Base-by-base conservation (phyloP, 2,329 filamentous ascomycete species). In the Verticillium zaregamsianum region DNA sequence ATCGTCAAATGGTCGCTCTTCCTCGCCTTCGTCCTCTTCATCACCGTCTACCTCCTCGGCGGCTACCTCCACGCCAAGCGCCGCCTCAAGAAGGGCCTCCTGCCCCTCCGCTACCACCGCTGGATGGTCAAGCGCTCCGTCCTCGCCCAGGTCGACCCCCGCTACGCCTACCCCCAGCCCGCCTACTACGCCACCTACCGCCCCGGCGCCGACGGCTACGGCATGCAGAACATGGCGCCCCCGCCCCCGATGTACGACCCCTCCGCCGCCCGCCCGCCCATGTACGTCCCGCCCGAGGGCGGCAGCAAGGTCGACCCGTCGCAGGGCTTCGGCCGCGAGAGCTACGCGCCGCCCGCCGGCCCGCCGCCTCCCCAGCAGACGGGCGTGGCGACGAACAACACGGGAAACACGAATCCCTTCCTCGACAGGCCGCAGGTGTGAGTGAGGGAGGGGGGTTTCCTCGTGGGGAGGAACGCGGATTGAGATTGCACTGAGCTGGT, bases 1-100 rank as follows among this genome's bases (percentile, higher is more conserved):
- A 87, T 88, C 62, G 79, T 92, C 68, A 90, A 91, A 74, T 94
- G 90, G 85, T 80, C 83, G 56, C 76, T 94, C 63, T 86, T 93
- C 70, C 82, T 84, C 63, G 76, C 79, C 64, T 72, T 94, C 66
- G 78, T 91, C 68, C 62, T 82, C 61, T 61, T 86, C 63, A 75
- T 91, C 69, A 72, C 86, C 59, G 68, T 80, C 52, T 92, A 87
- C 80, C 79, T 93, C 68, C 66, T 91, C 60, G 80, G 85, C 63
- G 90, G 90, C 64, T 90, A 90, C 73, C 75, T 85, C 56, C 91
- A 94, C 74, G 91, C 90, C 55, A 85, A 85, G 72, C 76, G 77
- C 55, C 82, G 91, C 56, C 79, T 93, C 66, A 80, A 78, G 64
- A 88, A 87, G 72, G 90, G 90, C 1, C 77, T 87, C 40, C 78